Evolutionary conservation across 225 moss, liverwort and hornwort genomes (phyloP), one percentile per base, ranked within the genome.

Genomic region (Climacium dendroides): DNA sequence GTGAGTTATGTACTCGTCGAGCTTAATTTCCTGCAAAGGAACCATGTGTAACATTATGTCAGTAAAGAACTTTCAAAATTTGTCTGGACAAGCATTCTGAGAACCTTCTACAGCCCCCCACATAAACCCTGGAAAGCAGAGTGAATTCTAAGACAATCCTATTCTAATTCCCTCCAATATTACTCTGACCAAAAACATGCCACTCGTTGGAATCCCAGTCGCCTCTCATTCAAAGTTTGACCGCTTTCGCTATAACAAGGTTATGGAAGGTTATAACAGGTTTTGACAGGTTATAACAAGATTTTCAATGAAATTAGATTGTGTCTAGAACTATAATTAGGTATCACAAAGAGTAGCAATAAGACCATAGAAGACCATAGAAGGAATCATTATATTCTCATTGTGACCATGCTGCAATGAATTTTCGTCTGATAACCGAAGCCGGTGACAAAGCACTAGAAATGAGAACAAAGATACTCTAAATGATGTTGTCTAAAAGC

Each of bases 1-100:
- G 50, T 95, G 93, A n/a, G 93, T 94, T 18, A 95, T 94, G 83
- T 95, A 95, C 84, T 95, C 95, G 62, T 94, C 93, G 28, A 95
- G 90, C 84, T 93, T 95, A 70, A 95, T 95, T 83, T 95, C 94
- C 95, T 94, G 87, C 85, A 85, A 69, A 20, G 15, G 9, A 74
- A 61, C 28, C 76, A 92, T 12, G 13, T 23, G 5, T 23, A 50
- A 50, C 12, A 83, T 52, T n/a, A 30, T n/a, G 82, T 71, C 58
- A 81, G 25, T 55, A 54, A 83, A 6, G 19, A 59, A 32, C 18
- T 43, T 81, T 58, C 34, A 57, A 18, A 52, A 7, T 10, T 28
- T 15, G 18, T 48, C 22, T 65, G 13, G 55, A 15, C 60, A 52
- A 80, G 43, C 28, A 79, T 15, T 80, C 43, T 74, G 17, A 74